Conservation (phyloP, 192 early-diverging fungal genomes). For the Geosiphon pyriformis region DNA sequence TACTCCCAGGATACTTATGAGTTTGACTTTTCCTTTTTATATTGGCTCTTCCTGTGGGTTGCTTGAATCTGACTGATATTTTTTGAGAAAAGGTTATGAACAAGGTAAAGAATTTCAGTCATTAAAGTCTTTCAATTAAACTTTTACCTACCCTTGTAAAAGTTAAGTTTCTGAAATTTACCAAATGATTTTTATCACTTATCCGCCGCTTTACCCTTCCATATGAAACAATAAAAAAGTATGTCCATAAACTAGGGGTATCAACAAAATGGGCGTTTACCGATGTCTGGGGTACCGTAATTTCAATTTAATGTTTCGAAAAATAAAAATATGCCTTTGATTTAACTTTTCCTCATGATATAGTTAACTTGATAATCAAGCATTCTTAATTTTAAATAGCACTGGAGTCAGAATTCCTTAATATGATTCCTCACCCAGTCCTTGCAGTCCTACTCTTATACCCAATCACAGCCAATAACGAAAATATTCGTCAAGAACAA, state of each 20-base stretch:
- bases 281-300: constrained; percentile 82
- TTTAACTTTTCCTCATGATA: background rate
- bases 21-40: background rate
- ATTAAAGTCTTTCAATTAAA: constrained; percentile 6
- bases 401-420: constrained; percentile 78
- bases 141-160: background rate
- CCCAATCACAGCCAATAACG: constrained; percentile 62
- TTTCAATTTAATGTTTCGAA: too few species aligned
- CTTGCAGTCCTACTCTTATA: constrained; percentile 86
- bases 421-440: constrained; percentile 76
- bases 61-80: background rate
- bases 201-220: constrained; percentile 16
- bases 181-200: background rate
- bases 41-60: background rate
- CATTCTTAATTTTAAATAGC: constrained; percentile 33
- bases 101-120: too few species aligned
- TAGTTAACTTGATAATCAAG: background rate
- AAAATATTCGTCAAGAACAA: constrained; percentile 46
- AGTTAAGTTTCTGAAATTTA: background rate
- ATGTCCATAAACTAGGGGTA: constrained; percentile 68
- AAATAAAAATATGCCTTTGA: background rate
- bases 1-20: constrained; percentile 3
- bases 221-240: too few species aligned
- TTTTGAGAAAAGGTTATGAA: constrained; percentile 35
- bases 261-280: constrained; percentile 56